Evolutionary conservation across 441 rosid genomes (phyloP).

Genomic region (Omphalea diandra): DNA sequence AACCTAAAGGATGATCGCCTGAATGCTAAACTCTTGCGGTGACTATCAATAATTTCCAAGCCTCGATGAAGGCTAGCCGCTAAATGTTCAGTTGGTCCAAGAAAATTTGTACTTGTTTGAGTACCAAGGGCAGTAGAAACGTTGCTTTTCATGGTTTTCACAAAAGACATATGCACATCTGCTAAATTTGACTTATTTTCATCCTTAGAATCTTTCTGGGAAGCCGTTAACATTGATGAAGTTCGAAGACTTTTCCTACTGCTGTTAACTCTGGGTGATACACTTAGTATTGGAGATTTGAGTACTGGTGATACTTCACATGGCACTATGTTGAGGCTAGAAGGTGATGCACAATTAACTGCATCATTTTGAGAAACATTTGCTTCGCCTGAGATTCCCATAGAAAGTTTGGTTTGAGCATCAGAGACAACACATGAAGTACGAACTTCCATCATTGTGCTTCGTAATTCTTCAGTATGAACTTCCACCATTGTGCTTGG

Average conservation of each 20-base stretch:
- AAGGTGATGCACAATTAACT: conserved; percentile 42
- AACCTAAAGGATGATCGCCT: conserved; percentile 77
- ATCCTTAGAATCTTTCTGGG: conserved; percentile 58
- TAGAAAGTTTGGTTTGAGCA: conserved; percentile 30
- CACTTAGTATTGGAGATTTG: conserved; percentile 82
- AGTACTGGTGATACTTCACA: conserved; percentile 49
- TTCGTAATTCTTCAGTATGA: no score
- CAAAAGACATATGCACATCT: conserved; percentile 35
- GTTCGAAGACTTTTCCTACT: conserved; percentile 94
- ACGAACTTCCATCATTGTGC: no score
- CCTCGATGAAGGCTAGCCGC: conserved; percentile 98
- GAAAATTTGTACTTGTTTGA: conserved; percentile 38
- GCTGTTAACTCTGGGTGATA: conserved; percentile 74
- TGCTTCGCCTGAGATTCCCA: conserved; percentile 25
- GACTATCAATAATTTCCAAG: conserved; percentile 73
- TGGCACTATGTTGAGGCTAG: conserved; percentile 47
- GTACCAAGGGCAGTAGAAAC: conserved; percentile 33
- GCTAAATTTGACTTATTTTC: conserved; percentile 38
- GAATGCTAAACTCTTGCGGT: conserved; percentile 71
- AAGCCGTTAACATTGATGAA: conserved; percentile 77
- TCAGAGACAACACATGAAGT: conserved; percentile 33
- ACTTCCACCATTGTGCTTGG: conserved; percentile 16
- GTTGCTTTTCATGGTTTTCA: conserved; percentile 33
- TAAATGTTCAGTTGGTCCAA: conserved; percentile 62
- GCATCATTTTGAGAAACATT: conserved; percentile 33